Base-by-base conservation (phyloP, 2,329 filamentous ascomycete species). In the Zalaria obscura region DNA sequence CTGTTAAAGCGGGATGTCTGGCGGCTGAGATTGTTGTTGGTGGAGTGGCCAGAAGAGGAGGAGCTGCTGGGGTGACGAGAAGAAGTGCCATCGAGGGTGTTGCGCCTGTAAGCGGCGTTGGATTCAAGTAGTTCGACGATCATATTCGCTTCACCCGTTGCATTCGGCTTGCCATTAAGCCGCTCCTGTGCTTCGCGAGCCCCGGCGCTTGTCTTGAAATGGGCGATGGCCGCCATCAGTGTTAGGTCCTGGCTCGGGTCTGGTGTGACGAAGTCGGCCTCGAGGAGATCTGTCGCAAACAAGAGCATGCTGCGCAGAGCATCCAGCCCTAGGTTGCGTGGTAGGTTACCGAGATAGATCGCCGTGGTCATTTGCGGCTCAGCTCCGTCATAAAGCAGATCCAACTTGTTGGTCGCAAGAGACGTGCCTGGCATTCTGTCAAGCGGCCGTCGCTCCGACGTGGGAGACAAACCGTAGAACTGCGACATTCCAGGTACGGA, bases 281-380 rank as follows among this genome's bases (percentile, higher is more conserved):
- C 71, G 38, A 76, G 60, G 38, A 78, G 65, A 47, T 78, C 74
- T 51, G 76, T 74, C 18, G 76, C 73, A 50, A 80, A 80, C n/a
- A 78, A 64, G 4, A 80, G 63, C 65, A 80, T 76, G 55, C 72
- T 76, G 48, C 71, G 68, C 42, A 80, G 65, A 11, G 71, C 65
- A 47, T 78, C 75, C 39, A 65, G 59, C 51, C 68, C 73, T 35
- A 70, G 78, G 54, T 69, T 76, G 45, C 64, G 67, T 3, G 76
- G 73, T 9, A 80, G 63, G 50, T 70, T 74, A 52, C 74, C 73
- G 61, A 80, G 66, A 42, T 75, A 57, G 45, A 80, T 64, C n/a
- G 59, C 53, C 18, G 55, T 46, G 9, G 47, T 40, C 18, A 18
- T 18, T 29, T 50, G 48, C 26, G 43, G 25, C 27, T 52, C 48